These are phyloP conservation scores for Amaranthus hypochondriacus DNA, from an alignment of 148 eudicot genomes.

Conservation along the genomic window DNA sequence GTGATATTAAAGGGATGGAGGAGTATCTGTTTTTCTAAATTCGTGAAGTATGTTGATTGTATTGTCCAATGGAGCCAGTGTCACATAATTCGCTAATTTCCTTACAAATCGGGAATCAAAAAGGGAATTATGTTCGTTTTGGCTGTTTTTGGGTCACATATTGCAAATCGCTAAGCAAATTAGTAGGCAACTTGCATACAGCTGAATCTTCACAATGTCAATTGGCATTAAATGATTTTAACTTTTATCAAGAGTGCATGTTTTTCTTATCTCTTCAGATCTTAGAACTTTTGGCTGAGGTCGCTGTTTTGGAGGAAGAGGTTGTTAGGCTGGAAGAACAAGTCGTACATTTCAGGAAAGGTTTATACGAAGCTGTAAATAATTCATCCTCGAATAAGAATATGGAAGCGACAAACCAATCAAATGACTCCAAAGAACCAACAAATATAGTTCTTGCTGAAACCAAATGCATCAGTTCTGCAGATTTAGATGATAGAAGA, in stretches of 20 bases:
- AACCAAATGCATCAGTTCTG: slow-evolving; percentile 13
- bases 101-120: background rate
- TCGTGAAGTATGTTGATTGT: too few relatives aligned
- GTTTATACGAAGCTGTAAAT: slow-evolving; percentile 51
- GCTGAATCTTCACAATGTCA: too few relatives aligned
- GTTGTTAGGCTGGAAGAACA: slow-evolving; percentile 79
- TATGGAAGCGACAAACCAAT: slow-evolving; percentile 35
- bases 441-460: slow-evolving; percentile 22
- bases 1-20: too few relatives aligned
- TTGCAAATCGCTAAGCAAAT: too few relatives aligned
- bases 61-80: too few relatives aligned
- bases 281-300: slow-evolving; percentile 78
- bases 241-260: background rate
- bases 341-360: slow-evolving; percentile 58
- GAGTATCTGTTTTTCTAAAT: too few relatives aligned
- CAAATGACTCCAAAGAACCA: slow-evolving; percentile 32
- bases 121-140: background rate
- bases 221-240: too few relatives aligned
- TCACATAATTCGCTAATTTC: too few relatives aligned
- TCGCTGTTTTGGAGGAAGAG: slow-evolving; percentile 87
- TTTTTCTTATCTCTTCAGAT: slow-evolving; percentile 34
- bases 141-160: too few relatives aligned
- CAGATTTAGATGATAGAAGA: slow-evolving; percentile 34
- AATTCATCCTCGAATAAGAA: slow-evolving; percentile 47
- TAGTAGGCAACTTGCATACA: too few relatives aligned